Base-by-base conservation (phyloP, 1,139 yeast genomes). In the Suhomyces wounanorum region DNA sequence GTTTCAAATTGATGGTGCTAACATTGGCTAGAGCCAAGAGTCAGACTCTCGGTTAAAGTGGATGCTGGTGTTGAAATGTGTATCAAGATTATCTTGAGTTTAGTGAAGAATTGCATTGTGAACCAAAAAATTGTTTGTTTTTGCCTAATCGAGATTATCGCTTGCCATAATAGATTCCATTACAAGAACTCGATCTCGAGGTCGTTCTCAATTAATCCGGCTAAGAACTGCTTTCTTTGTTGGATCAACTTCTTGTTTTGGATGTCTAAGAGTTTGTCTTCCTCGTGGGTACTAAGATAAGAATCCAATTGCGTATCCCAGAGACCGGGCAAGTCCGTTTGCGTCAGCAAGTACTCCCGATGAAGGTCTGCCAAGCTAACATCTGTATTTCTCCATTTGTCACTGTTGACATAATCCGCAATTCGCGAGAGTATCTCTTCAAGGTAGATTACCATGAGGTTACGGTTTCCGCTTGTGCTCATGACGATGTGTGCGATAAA, bases 401-500 rank as follows among this genome's bases (percentile, higher is more conserved):
- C 45, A 14, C 33, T 43, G 25, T 50, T 45, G 25, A 52, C 47
- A 47, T 49, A 44, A n/a, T 51, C 43, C n/a, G 47, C 50, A 16
- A 55, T 47, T 39, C 35, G 21, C 38, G 43, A 14, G 43, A 51
- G 43, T 52, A 49, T 25, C 17, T 31, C 45, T 30, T 49, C 39
- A 52, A 50, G 44, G 38, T 49, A 39, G 35, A 35, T 16, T 1
- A 40, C 42, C 51, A 57, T 50, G 14, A 44, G 42, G 6, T 36
- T 45, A 8, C 59, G 44, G 39, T 67, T 64, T 16, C 65, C 69
- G 48, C 61, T 59, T 8, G 70, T 60, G 28, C 66, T 52, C 60
- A 59, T 66, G 18, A 72, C 53, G 5, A 68, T 58, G 53, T 72
- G 77, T 10, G 68, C 55, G 4, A 66, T 62, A 31, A 71, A 65